These are phyloP conservation scores for Fusarium anguioides DNA, from an alignment of 2,329 filamentous ascomycete genomes.

Conservation along the genomic window DNA sequence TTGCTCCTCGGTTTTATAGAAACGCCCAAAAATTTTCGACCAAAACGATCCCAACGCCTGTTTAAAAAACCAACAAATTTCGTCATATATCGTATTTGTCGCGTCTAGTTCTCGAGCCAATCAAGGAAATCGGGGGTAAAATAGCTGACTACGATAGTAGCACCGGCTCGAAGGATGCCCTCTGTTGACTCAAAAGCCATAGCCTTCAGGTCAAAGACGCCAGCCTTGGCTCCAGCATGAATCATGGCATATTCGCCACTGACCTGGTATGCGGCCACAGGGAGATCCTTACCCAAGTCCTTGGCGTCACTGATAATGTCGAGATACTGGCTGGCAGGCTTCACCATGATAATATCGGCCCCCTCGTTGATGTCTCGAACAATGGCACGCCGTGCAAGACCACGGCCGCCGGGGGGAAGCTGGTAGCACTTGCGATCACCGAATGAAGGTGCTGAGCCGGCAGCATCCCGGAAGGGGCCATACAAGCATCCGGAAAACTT, in stretches of 20 bases:
- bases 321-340: conserved; percentile 93
- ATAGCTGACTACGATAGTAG: conserved; percentile 93
- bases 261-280: conserved; percentile 95
- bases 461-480: conserved; percentile 96
- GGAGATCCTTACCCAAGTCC: conserved; percentile 90
- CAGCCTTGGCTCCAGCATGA: conserved; percentile 92
- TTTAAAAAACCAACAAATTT: conserved; percentile 4
- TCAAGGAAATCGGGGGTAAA: conserved; percentile 86
- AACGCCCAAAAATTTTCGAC: conserved; percentile 21
- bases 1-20: conserved; percentile 17
- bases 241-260: conserved; percentile 99
- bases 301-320: conserved; percentile 99
- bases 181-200: conserved; percentile 97
- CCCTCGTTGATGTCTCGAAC: conserved; percentile 90
- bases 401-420: conserved; percentile 89
- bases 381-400: conserved; percentile 91
- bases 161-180: conserved; percentile 91
- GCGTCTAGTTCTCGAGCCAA: conserved; percentile 66
- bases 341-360: conserved; percentile 99
- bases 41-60: conserved; percentile 25
- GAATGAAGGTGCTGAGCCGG: conserved; percentile 89
- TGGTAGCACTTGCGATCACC: conserved; percentile 98
- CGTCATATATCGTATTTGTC: conserved; percentile 21
- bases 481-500: conserved; percentile 98
- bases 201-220: conserved; percentile 92